Evolutionary conservation across 2,329 filamentous ascomycete species (phyloP).

Genomic region (Davidsoniella virescens): DNA sequence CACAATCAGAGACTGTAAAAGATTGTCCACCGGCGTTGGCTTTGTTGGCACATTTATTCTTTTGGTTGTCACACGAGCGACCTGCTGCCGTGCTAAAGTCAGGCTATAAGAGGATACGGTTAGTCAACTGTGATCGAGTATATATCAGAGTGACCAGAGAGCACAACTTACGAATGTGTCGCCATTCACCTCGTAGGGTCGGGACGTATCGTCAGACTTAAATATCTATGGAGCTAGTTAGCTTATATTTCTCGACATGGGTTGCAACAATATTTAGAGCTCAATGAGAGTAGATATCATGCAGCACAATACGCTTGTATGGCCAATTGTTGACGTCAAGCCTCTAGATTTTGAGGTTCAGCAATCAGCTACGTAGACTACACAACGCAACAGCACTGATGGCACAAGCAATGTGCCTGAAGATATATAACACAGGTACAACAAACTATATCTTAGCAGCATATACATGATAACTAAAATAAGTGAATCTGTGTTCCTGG

Average conservation of each 20-base stretch:
- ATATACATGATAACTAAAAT: no score
- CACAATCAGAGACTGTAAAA: conserved; percentile 28
- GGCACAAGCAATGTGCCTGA: no score
- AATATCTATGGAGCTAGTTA: conserved; percentile 20
- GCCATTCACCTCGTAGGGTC: conserved; percentile 28
- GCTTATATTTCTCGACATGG: neutral
- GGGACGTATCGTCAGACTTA: conserved; percentile 23
- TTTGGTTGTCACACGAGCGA: conserved; percentile 32
- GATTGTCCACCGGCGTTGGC: conserved; percentile 22
- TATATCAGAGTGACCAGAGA: neutral
- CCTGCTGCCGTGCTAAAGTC: conserved; percentile 27
- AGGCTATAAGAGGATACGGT: conserved; percentile 17
- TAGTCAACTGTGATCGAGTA: neutral
- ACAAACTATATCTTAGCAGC: no score
- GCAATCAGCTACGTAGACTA: no score
- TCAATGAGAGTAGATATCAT: no score
- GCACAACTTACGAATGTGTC: conserved; percentile 27
- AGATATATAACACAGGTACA: no score
- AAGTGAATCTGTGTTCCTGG: no score
- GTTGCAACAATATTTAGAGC: neutral
- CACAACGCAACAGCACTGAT: no score
- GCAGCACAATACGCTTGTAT: no score
- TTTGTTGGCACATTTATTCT: conserved; percentile 28
- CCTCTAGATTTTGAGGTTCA: no score
- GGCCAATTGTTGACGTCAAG: no score